Evolutionary conservation across 306 rosid species (phyloP), one percentile per base, ranked within the genome.

Genomic region (Ceratonia siliqua): DNA sequence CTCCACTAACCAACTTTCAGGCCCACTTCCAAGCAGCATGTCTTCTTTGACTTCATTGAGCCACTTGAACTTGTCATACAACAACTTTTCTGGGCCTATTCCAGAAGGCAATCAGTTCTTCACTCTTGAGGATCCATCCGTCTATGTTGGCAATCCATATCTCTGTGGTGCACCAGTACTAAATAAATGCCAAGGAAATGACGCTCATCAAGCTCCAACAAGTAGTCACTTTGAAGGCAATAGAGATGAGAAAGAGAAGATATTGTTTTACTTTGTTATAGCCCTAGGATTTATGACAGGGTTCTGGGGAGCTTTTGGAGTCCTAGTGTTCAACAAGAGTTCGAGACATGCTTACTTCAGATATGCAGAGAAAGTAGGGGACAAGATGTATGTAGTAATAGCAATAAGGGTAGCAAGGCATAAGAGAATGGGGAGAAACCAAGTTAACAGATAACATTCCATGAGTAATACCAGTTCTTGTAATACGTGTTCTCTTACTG

Each of bases 1-100:
- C 52, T 78, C 82, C 1, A 25, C 48, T 25, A 78, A 62, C 67
- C 58, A 62, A 38, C 67, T 78, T 28, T 21, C 8, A 2, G 82
- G 77, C 36, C 11, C 62, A 22, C 18, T 77, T 67, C 81, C 81
- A 8, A 35, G 28, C 3, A 58, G 62, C 81, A 77, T 68, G 75
- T 2, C 62, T 50, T 25, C 72, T 39, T 7, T 78, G 39, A 70
- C 82, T 7, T 70, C 24, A 6, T 38, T 78, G 66, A 39, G 50
- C 38, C 4, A 27, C 27, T 61, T 78, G 72, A 78, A 61, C 33
- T 8, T 78, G 49, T 70, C 82, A 13, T 58, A 77, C 63, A 68
- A 77, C 50, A 57, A 68, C 43, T 39, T 77, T 2, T 77, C 70
- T 3, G 72, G 77, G 25, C 13, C 25, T 10, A 62, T 78, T 62